Base-by-base conservation (phyloP, 2,329 filamentous ascomycete genomes). In the Apiospora aurea region DNA sequence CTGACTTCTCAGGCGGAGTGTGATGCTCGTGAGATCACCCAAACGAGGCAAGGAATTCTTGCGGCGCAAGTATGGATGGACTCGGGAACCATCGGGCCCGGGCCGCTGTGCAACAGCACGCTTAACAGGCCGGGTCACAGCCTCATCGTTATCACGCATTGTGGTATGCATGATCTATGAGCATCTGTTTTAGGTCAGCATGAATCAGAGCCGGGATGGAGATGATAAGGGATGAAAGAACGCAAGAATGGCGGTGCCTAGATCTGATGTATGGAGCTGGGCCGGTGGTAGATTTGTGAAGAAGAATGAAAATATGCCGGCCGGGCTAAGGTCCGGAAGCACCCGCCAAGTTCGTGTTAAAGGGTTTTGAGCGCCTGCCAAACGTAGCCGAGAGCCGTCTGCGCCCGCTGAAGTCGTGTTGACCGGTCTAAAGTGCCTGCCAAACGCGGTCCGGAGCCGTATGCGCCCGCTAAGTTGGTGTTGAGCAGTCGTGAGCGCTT, bases 41-140 rank as follows among this genome's bases (percentile, higher is more conserved):
- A 70, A 41, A 21, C 69, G 69, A 61, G 69, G 69, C 38, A 44
- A 43, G 2, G 69, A 70, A n/a, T 18, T 29, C 34, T 43, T 70
- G 18, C 49, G 29, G 8, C 26, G 57, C 57, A 41, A 14, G 10
- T n/a, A n/a, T 5, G 44, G 26, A 4, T 26, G 24, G 18, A 70
- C 49, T 18, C 34, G 69, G 24, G 69, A 70, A 41, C 69, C 49
- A 38, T 61, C 18, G 10, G 47, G 69, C 4, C 49, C 69, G 6
- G 49, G 47, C 13, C 49, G 34, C 24, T 70, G 69, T 38, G 47
- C 47, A 18, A 43, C 3, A 43, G 49, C 68, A 7, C 29, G 47
- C 34, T 41, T 24, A 4, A 14, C 8, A 5, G 67, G 67, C 47
- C 14, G 14, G 16, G n/a, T n/a, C 44, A 26, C 38, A n/a, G 26